A percentile compares a stretch with the other conserved stretches of the same genome.
Evolutionary conservation across 2,329 filamentous ascomycete genomes (phyloP).

Genomic region (Thielaviopsis ethacetica): DNA sequence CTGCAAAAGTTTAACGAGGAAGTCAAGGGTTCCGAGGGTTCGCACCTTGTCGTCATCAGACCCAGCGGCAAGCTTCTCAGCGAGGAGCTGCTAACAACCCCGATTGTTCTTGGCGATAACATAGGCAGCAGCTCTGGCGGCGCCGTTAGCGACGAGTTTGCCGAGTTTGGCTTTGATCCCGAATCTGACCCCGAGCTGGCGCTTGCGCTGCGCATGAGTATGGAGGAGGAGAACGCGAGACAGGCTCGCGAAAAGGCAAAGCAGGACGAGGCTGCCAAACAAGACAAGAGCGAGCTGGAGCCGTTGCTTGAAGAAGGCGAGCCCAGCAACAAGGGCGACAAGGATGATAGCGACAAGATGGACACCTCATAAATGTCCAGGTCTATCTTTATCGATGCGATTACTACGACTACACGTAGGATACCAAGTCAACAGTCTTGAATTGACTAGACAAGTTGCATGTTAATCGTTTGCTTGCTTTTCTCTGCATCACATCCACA

Average conservation of each 20-base stretch:
- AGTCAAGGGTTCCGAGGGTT: conserved; percentile 82
- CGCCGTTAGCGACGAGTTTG: conserved; percentile 41
- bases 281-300: conserved; percentile 53
- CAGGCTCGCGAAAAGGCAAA: conserved; percentile 45
- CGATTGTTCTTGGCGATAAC: conserved; percentile 72
- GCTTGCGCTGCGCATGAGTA: conserved; percentile 86
- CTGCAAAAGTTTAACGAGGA: conserved; percentile 84
- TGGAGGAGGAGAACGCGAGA: conserved; percentile 93
- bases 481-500: conserved; percentile 1
- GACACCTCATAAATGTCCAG: conserved; percentile 51
- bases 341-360: conserved; percentile 60
- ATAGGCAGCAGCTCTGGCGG: conserved; percentile 35
- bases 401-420: background rate
- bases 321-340: conserved; percentile 27
- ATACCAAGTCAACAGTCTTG: background rate
- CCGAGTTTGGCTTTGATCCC: conserved; percentile 61
- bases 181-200: conserved; percentile 86
- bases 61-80: conserved; percentile 84
- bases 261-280: conserved; percentile 50
- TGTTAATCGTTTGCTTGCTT: conserved; percentile 5
- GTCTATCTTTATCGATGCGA: background rate
- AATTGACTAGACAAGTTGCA: background rate
- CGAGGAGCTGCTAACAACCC: conserved; percentile 76
- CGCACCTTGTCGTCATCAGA: conserved; percentile 76
- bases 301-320: conserved; percentile 69